Evolutionary conservation across 805 yeast species (phyloP).

Genomic region (Saccharomycopsis babjevae): DNA sequence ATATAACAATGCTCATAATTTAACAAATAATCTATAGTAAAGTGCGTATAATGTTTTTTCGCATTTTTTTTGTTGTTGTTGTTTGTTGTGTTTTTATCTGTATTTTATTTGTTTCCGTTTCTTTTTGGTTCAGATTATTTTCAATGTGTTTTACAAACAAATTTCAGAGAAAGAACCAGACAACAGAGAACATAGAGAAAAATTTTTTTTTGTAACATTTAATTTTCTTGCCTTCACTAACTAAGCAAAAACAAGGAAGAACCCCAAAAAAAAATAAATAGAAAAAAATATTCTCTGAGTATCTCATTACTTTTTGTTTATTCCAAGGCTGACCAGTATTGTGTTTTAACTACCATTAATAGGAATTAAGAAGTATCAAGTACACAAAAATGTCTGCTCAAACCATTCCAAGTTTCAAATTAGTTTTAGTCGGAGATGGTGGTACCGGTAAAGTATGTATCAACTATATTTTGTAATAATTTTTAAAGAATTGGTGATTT

Average conservation of each 20-base stretch:
- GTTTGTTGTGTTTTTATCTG: no score
- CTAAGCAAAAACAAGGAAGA: neutral
- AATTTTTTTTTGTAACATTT: neutral
- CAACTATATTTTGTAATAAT: neutral
- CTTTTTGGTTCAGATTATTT: neutral
- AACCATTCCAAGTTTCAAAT: conserved; percentile 86
- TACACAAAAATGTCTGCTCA: conserved; percentile 13
- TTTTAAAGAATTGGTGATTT: neutral
- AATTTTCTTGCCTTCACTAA: neutral
- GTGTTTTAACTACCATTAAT: neutral
- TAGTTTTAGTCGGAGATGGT: conserved; percentile 99
- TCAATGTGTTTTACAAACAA: neutral
- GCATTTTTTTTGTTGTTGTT: no score
- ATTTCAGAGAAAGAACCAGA: neutral
- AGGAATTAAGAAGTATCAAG: neutral
- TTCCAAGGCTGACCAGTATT: no score
- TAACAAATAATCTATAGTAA: no score
- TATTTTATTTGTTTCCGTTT: no score
- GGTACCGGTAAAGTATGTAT: conserved; percentile 91
- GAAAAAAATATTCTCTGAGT: no score
- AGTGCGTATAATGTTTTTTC: no score
- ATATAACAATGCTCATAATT: no score
- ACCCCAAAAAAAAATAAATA: neutral
- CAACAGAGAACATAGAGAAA: neutral
- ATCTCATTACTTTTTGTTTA: no score